Conservation (phyloP, 805 yeast genomes). For the Wickerhamiella allomyrinae region DNA sequence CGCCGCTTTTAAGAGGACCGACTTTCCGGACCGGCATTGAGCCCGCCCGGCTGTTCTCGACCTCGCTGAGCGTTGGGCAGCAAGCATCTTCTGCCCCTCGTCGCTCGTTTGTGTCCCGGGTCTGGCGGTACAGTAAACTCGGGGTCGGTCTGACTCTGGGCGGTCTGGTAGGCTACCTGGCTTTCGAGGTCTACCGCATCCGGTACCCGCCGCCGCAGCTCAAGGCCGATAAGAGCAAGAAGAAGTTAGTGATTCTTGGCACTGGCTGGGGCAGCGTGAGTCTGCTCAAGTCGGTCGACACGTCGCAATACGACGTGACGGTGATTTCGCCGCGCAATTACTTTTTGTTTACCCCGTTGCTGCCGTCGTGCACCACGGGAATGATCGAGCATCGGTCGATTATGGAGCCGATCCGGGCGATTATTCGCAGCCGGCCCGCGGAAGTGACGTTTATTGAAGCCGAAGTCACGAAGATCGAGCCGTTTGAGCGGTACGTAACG, state of each 20-base stretch:
- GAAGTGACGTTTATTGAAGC: constrained; percentile 84
- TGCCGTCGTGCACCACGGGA: constrained; percentile 92
- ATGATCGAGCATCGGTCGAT: constrained; percentile 80
- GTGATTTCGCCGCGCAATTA: constrained; percentile 90
- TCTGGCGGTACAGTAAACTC: constrained; percentile 2
- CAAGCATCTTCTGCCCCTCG: neutral
- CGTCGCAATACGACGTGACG: constrained; percentile 74
- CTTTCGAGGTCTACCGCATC: constrained; percentile 34
- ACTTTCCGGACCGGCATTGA: neutral
- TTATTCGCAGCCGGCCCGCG: constrained; percentile 58
- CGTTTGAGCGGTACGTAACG: constrained; percentile 46
- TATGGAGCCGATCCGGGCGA: constrained; percentile 81
- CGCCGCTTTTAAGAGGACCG: neutral
- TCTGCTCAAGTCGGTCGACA: constrained; percentile 68
- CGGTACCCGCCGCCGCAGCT: constrained; percentile 28
- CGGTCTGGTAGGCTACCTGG: constrained; percentile 41
- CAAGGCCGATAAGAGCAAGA: constrained; percentile 43
- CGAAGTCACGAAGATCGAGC: constrained; percentile 74
- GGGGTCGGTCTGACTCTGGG: constrained; percentile 9
- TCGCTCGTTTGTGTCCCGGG: neutral
- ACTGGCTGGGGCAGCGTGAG: constrained; percentile 94
- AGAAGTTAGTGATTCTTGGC: constrained; percentile 56
- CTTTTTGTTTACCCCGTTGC: constrained; percentile 87
- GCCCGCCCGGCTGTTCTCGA: neutral
- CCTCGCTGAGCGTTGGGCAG: neutral